Conservation (phyloP, 768 basidiomycete genomes). For the Amanita rimosa region DNA sequence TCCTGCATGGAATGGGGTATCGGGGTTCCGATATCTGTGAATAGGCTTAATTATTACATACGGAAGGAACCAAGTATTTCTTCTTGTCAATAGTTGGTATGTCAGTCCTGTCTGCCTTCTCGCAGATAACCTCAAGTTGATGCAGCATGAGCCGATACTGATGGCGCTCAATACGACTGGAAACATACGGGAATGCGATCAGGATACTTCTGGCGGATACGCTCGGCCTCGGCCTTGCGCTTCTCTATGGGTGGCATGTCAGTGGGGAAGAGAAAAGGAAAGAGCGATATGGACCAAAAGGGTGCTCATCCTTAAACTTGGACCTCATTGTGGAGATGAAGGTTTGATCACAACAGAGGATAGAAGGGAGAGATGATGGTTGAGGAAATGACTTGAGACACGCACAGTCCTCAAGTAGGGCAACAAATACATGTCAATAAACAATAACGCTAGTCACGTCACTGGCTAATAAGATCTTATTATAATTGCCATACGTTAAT, state of each 20-base stretch:
- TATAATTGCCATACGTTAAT: too few species aligned
- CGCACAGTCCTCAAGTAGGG: slow-evolving; percentile 25
- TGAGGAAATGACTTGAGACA: slow-evolving; percentile 19
- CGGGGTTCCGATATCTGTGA: neutral
- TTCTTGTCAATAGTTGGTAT: slow-evolving; percentile 99
- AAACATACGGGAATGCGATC: slow-evolving; percentile 90
- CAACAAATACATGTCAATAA: slow-evolving; percentile 25
- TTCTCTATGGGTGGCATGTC: slow-evolving; percentile 59
- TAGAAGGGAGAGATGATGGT: slow-evolving; percentile 7
- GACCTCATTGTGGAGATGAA: slow-evolving; percentile 54
- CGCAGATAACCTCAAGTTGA: slow-evolving; percentile 83
- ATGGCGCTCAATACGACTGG: slow-evolving; percentile 1
- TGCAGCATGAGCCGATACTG: neutral
- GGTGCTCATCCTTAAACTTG: slow-evolving; percentile 99
- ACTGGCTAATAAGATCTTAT: too few species aligned
- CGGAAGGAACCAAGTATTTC: slow-evolving; percentile 98
- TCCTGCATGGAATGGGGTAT: slow-evolving; percentile 39
- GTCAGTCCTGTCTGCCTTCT: slow-evolving; percentile 97
- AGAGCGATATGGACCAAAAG: slow-evolving; percentile 63
- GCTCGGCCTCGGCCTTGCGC: slow-evolving; percentile 98
- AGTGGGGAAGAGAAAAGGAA: slow-evolving; percentile 10
- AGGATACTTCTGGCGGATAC: slow-evolving; percentile 96
- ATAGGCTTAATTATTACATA: slow-evolving; percentile 29
- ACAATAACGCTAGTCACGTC: too few species aligned
- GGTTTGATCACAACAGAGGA: slow-evolving; percentile 5